Base-by-base conservation (phyloP, 108 stramenopile genomes). In the Chaetoceros tenuissimus region DNA sequence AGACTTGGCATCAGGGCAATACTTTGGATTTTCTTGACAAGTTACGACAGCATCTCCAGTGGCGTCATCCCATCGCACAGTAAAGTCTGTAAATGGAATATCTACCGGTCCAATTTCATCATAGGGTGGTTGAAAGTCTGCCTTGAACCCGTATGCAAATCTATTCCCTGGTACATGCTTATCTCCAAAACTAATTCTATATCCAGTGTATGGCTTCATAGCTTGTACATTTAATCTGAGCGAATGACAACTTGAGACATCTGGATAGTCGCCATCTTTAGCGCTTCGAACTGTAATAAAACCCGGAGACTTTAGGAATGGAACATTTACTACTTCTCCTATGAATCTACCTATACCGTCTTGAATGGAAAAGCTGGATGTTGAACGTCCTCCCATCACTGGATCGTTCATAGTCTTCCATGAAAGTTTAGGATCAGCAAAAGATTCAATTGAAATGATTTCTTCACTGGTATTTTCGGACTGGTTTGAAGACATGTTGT, bases 371-470 rank as follows among this genome's bases (percentile, higher is more conserved):
- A 78, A 50, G 19, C 53, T 58, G 1, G 61, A 54, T 2, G 47
- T 48, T 3, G 68, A 70, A 28, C 64, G 48, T n/a, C 77, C 77
- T 24, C 77, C 77, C 77, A 78, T 78, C 40, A 78, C 72, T 3
- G 77, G 77, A 64, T 78, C 77, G 54, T 78, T 78, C 71, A 67
- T 72, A 27, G 53, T 46, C 2, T 1, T 31, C 54, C 54, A 55
- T 2, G 3, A 3, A 22, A n/a, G n/a, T n/a, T n/a, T 47, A 47
- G 46, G 46, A 47, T 47, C 46, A 47, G 19, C 46, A 47, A 47
- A 47, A 47, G n/a, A n/a, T n/a, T n/a, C n/a, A n/a, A n/a, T n/a
- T n/a, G n/a, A n/a, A n/a, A n/a, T n/a, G n/a, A n/a, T n/a, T n/a
- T n/a, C n/a, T n/a, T n/a, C n/a, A n/a, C n/a, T n/a, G n/a, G n/a